A percentile compares a stretch with the other conserved stretches of the same genome.
Conservation (phyloP, 2,329 filamentous ascomycete genomes). For the Byssothecium circinans region DNA sequence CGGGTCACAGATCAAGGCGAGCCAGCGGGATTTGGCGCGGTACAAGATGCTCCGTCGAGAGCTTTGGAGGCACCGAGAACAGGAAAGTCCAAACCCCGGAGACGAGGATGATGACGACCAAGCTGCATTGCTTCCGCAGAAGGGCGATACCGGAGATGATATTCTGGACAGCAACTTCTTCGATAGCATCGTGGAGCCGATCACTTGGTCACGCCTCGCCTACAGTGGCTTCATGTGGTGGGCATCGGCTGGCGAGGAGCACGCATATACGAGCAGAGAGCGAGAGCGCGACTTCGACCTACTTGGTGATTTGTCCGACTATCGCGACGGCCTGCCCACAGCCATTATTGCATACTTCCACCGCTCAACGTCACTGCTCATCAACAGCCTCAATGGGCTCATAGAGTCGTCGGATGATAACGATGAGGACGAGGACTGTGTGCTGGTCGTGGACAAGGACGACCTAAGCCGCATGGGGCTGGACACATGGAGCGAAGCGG, state of each 20-base stretch:
- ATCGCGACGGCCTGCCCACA: conserved; percentile 62
- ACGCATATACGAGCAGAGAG: conserved; percentile 57
- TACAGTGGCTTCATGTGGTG: conserved; percentile 89
- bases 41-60: conserved; percentile 50
- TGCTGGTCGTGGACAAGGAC: conserved; percentile 62
- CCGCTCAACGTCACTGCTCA: conserved; percentile 67
- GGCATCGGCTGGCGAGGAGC: conserved; percentile 78
- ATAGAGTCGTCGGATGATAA: conserved; percentile 54
- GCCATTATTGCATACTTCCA: conserved; percentile 81
- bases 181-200: conserved; percentile 55
- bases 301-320: conserved; percentile 46
- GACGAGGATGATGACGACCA: conserved; percentile 29
- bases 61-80: conserved; percentile 35
- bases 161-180: conserved; percentile 41
- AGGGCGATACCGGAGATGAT: conserved; percentile 34
- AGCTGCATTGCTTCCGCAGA: conserved; percentile 22
- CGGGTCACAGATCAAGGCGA: conserved; percentile 73
- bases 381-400: conserved; percentile 64
- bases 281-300: conserved; percentile 53
- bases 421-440: conserved; percentile 35
- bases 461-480: conserved; percentile 73
- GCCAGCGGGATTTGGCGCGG: conserved; percentile 83
- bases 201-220: conserved; percentile 70
- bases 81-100: conserved; percentile 25
- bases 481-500: conserved; percentile 73